A percentile compares a stretch with the other conserved stretches of the same genome.
Conservation (phyloP, 2,329 filamentous ascomycete species). For the Venturia effusa region DNA sequence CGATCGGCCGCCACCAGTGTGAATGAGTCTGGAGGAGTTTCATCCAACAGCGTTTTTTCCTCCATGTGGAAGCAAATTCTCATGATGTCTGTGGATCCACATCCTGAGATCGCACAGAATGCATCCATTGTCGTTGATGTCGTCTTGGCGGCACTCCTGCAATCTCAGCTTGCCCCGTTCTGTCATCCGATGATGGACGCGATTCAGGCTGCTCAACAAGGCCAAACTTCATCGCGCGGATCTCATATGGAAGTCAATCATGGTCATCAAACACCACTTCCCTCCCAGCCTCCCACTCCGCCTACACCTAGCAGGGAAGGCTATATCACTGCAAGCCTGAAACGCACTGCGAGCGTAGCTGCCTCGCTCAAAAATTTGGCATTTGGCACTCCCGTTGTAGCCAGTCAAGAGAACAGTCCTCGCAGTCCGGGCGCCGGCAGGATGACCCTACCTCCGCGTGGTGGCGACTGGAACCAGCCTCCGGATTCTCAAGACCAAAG, state of each 20-base stretch:
- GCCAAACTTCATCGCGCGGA: slow-evolving; percentile 1
- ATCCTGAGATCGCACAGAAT: slow-evolving; percentile 82
- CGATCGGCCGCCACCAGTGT: neutral
- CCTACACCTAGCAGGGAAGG: slow-evolving; percentile 44
- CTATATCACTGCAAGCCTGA: slow-evolving; percentile 49
- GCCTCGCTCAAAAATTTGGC: slow-evolving; percentile 53
- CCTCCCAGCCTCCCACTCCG: slow-evolving; percentile 28
- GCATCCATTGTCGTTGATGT: slow-evolving; percentile 80
- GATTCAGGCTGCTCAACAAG: slow-evolving; percentile 41
- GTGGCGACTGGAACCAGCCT: slow-evolving; percentile 50
- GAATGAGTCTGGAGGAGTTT: slow-evolving; percentile 33
- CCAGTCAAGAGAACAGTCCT: slow-evolving; percentile 20
- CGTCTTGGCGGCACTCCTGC: slow-evolving; percentile 65
- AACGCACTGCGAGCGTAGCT: slow-evolving; percentile 53
- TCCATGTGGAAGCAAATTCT: slow-evolving; percentile 90
- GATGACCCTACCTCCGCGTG: slow-evolving; percentile 13
- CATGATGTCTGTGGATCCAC: slow-evolving; percentile 84
- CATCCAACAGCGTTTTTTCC: slow-evolving; percentile 78
- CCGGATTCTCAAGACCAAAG: slow-evolving; percentile 66
- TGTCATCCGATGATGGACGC: slow-evolving; percentile 67
- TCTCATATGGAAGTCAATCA: slow-evolving; percentile 3
- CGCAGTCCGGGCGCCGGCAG: slow-evolving; percentile 13
- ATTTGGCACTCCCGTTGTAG: slow-evolving; percentile 33
- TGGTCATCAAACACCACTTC: slow-evolving; percentile 28
- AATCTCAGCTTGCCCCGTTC: slow-evolving; percentile 62